These are phyloP conservation scores for Quercus rubra DNA, from an alignment of 306 rosid genomes.

Conservation along the genomic window DNA sequence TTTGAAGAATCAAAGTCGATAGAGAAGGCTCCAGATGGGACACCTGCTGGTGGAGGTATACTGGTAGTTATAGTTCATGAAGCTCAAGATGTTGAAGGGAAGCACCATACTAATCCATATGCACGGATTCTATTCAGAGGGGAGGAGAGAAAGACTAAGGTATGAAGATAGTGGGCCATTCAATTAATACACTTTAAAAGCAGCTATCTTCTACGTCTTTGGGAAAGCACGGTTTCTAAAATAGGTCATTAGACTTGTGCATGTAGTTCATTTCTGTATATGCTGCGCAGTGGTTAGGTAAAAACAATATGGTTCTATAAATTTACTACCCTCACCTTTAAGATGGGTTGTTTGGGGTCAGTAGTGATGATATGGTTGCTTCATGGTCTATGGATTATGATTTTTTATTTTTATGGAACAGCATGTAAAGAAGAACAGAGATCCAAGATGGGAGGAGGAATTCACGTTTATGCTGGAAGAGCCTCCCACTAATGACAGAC, in stretches of 20 bases:
- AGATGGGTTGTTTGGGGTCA: not conserved
- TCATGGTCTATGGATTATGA: constrained; percentile 5
- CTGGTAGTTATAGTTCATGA: constrained; percentile 69
- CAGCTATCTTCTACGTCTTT: too few relatives aligned
- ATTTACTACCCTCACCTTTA: not conserved
- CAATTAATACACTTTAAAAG: too few relatives aligned
- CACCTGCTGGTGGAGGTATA: constrained; percentile 75
- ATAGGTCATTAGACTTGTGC: not conserved
- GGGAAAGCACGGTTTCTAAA: too few relatives aligned
- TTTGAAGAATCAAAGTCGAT: constrained; percentile 33
- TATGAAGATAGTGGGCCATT: constrained; percentile 15
- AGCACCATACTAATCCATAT: constrained; percentile 78
- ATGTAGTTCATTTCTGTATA: not conserved
- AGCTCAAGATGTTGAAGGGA: constrained; percentile 88
- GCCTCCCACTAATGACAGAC: constrained; percentile 67
- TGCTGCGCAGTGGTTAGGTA: not conserved
- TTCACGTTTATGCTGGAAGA: constrained; percentile 64
- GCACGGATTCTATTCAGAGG: constrained; percentile 67
- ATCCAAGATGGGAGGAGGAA: constrained; percentile 95
- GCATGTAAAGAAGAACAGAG: constrained; percentile 72
- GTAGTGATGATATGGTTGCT: not conserved
- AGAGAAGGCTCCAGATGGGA: constrained; percentile 61
- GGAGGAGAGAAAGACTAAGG: constrained; percentile 84
- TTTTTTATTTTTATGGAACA: constrained; percentile 18
- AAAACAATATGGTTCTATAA: not conserved